Base-by-base conservation (phyloP, 805 yeast species). In the Ogataea siamensis region DNA sequence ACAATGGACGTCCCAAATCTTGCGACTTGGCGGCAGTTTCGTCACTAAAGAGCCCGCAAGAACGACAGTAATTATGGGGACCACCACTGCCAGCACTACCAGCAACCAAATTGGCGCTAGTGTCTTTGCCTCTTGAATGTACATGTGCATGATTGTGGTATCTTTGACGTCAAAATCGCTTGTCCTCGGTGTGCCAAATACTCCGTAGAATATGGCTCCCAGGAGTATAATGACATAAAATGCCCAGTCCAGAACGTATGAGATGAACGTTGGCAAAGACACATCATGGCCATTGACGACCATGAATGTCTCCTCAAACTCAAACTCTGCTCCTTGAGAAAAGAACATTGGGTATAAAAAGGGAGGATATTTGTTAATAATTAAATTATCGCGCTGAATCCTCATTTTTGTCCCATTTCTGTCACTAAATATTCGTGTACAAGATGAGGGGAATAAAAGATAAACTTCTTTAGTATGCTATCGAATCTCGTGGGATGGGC, bases 151-250 rank as follows among this genome's bases (percentile, higher is more conserved):
- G 4, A 67, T 32, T 2, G 46, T 34, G 1, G 50, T 43, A 40
- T 69, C 70, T n/a, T 32, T 36, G 1, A 67, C 32, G 46, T 60
- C 63, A 43, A 72, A 71, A 36, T 70, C 74, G 32, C 64, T 64
- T 17, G 52, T 59, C 18, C 67, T 50, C 4, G 76, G 76, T 1
- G 59, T 53, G 2, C 55, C 49, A 7, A 49, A 38, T 2, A 53
- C 16, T 11, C 73, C 70, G 49, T 59, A 67, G 9, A 57, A 20
- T 10, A 62, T 45, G 7, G 56, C 54, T 2, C 47, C 24, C 2
- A 54, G 23, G 5, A 61, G 34, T 1, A 66, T 35, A 2, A 46
- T 16, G 1, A 39, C 9, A 45, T 58, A 64, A 1, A 54, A n/a
- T 0, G 54, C 2, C 64, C 66, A 63, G 35, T 66, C 70, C 16